Percentiles rank a stretch among this genome's conserved stretches.
phyloP scores from a whole-genome alignment of 2,329 filamentous ascomycete species.

The Epichloe aotearoae region DNA sequence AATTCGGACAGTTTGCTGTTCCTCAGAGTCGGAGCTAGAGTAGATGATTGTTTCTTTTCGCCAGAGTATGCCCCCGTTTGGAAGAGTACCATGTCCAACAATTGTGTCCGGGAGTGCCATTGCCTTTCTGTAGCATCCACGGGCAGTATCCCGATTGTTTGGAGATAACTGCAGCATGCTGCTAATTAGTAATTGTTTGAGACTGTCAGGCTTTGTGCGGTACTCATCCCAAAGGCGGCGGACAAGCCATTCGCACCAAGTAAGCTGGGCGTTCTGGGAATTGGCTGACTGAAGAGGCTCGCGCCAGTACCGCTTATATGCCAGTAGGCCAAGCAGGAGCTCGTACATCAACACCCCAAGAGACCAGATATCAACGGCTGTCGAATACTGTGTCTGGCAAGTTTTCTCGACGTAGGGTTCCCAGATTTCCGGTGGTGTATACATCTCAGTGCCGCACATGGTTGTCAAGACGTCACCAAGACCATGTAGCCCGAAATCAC shows the following conservation, averaged over 20 bases:
- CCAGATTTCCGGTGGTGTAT: neutral
- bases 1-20: no score
- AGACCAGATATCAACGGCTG: slow-evolving; percentile 84
- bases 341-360: slow-evolving; percentile 58
- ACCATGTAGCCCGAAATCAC: slow-evolving; percentile 23
- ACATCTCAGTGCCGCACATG: slow-evolving; percentile 31
- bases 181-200: slow-evolving; percentile 1
- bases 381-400: slow-evolving; percentile 45
- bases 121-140: neutral
- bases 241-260: slow-evolving; percentile 3
- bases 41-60: neutral
- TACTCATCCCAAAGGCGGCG: neutral
- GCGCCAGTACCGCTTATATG: neutral
- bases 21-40: no score
- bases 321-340: neutral
- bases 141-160: neutral
- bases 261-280: neutral
- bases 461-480: slow-evolving; percentile 40
- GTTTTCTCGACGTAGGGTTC: neutral
- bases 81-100: neutral
- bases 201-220: neutral
- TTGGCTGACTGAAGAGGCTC: neutral
- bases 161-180: slow-evolving; percentile 2
- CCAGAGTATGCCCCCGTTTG: neutral
- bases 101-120: slow-evolving; percentile 1